phyloP scores from a whole-genome alignment of 768 basidiomycete species.

The Leccinellum rugosiceps region DNA sequence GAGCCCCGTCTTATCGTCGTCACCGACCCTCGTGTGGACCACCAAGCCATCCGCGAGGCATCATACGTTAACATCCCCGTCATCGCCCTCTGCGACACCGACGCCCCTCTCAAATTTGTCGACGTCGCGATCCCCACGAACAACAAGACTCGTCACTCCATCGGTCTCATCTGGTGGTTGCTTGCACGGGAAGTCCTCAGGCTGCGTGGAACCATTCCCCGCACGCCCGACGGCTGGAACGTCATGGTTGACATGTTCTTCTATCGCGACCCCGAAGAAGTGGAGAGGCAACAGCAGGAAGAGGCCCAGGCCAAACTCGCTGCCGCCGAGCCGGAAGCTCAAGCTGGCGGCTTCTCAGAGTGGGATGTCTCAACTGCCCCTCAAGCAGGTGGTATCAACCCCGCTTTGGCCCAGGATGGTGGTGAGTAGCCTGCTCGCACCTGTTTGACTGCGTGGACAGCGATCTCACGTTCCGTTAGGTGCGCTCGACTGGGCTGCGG shows the following conservation, averaged over 20 bases:
- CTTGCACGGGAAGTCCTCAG: slow-evolving; percentile 97
- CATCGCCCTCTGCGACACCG: slow-evolving; percentile 98
- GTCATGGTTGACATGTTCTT: slow-evolving; percentile 99
- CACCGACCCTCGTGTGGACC: slow-evolving; percentile 98
- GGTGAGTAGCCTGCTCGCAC: slow-evolving; percentile 27
- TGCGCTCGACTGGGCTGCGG: slow-evolving; percentile 84
- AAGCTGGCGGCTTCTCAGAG: slow-evolving; percentile 50
- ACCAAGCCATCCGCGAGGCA: slow-evolving; percentile 99
- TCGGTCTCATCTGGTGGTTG: slow-evolving; percentile 97
- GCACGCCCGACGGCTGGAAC: slow-evolving; percentile 91
- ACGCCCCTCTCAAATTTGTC: slow-evolving; percentile 95
- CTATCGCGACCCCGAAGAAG: slow-evolving; percentile 99
- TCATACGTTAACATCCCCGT: slow-evolving; percentile 99
- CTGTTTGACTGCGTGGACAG: neutral
- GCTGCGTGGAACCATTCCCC: slow-evolving; percentile 88
- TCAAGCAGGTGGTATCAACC: slow-evolving; percentile 71
- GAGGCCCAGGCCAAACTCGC: slow-evolving; percentile 80
- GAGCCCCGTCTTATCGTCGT: slow-evolving; percentile 98
- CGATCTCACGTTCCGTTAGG: slow-evolving; percentile 33
- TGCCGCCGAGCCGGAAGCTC: slow-evolving; percentile 56
- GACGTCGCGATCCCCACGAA: slow-evolving; percentile 98
- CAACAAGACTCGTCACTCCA: slow-evolving; percentile 98
- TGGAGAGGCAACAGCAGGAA: slow-evolving; percentile 96
- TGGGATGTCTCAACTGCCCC: slow-evolving; percentile 76
- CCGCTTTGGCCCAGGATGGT: slow-evolving; percentile 65